Percentiles rank a stretch among this genome's conserved stretches.
These are phyloP conservation scores for Corchorus olitorius DNA, from an alignment of 345 rosid genomes.

Conservation along the genomic window DNA sequence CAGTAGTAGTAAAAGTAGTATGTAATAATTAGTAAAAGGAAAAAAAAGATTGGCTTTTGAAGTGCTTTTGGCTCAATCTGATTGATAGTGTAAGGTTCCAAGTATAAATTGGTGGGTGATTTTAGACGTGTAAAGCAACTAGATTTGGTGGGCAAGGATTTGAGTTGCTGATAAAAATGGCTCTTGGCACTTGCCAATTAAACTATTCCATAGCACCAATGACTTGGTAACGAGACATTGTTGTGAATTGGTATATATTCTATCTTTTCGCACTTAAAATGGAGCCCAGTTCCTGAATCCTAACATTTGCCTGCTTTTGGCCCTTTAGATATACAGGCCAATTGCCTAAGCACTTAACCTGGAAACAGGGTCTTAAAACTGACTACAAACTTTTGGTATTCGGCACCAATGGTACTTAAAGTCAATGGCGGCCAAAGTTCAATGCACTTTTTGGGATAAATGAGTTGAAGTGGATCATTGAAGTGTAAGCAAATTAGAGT, in stretches of 20 bases:
- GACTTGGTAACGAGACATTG: neutral
- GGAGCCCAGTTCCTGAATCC: neutral
- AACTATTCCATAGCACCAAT: neutral
- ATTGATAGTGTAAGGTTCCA: neutral
- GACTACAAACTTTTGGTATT: neutral
- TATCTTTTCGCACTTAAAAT: neutral
- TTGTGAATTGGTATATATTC: neutral
- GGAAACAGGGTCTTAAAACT: neutral
- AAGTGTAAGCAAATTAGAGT: neutral
- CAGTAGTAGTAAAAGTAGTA: no score
- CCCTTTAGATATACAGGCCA: neutral
- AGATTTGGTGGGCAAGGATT: neutral
- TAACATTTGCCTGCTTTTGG: neutral
- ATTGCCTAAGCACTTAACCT: neutral
- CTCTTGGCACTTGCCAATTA: neutral
- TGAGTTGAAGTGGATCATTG: neutral
- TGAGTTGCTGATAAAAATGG: neutral
- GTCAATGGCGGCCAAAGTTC: neutral
- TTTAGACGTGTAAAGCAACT: neutral
- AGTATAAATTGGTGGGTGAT: neutral
- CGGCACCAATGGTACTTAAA: neutral
- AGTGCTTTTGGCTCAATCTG: neutral
- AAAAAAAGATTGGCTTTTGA: neutral
- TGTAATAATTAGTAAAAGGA: neutral
- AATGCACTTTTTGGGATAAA: neutral